Base-by-base conservation (phyloP, 2,329 filamentous ascomycete genomes). In the Trichoderma asperellum region DNA sequence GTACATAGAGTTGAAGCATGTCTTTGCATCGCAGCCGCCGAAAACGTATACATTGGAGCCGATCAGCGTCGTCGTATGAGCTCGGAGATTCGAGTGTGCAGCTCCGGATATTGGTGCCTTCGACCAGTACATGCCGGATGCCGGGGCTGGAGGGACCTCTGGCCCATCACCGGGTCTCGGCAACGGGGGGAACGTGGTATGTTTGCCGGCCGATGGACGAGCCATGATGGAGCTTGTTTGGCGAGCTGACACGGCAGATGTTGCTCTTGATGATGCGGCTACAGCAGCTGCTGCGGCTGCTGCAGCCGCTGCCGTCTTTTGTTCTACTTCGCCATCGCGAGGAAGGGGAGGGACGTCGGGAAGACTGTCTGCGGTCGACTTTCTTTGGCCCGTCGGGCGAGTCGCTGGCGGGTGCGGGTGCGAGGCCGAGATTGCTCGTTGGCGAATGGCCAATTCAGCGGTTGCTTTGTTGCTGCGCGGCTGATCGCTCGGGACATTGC, bases 101-200 rank as follows among this genome's bases (percentile, higher is more conserved):
- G 84, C 81, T 32, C 89, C 89, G 2, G 89, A 91, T n/a, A 87
- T 83, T 8, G 86, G 87, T 11, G 89, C 89, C 43, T 83, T 85
- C 65, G 88, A 90, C 89, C 89, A 91, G 80, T 92, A 92, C 89
- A 92, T 91, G 74, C 89, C 89, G 60, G 88, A 89, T 21, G 89
- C 86, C 32, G 89, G 89, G 18, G 89, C 88, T 3, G 85, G 82
- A 11, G 85, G 82, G 21, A 91, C 88, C 69, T 90, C 86, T 6
- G 87, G 85, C 1, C 86, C 86, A 32, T 84, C 85, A 57, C 81
- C 81, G 12, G 86, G 83, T 73, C 88, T 84, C 43, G 84, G 85
- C 5, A 90, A 81, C n/a, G 86, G 81, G 40, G 88, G 88, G 60
- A 87, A 88, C 2, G 83, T 77, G 8, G 81, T 81, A 73, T 87